Base-by-base conservation (phyloP, 805 yeast genomes). In the Metschnikowia cubensis region DNA sequence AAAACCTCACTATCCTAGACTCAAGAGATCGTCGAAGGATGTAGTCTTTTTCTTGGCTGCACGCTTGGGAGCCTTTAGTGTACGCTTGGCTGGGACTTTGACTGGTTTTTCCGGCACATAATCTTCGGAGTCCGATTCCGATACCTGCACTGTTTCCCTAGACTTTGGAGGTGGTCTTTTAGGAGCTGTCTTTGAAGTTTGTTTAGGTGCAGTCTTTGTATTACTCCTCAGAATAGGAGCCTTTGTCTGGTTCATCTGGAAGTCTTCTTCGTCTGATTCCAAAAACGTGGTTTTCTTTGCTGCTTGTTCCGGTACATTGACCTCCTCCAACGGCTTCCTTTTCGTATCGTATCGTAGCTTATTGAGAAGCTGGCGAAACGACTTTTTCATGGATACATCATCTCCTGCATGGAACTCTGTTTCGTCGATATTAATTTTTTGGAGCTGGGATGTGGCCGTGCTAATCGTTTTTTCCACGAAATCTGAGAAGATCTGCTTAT, bases 401-500 rank as follows among this genome's bases (percentile, higher is more conserved):
- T 66, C 71, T 3, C 62, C 65, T 29, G 59, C 61, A 47, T 66
- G 64, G 61, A 53, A 59, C 15, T 64, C 68, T 21, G 73, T 76
- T 3, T 72, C 68, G 44, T 76, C 71, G 15, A 66, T 69, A 56
- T 79, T 69, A 66, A 71, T 66, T 3, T 74, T 62, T 45, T 75
- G 61, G 38, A 85, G 62, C 52, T 80, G 60, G 14, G 76, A 70
- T 15, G 82, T 71, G 55, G 83, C 86, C 32, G 71, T 75, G 8
- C 67, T 69, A 41, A 84, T 68, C 57, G 85, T 89, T 22, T 67
- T 63, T 40, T 79, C 79, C 21, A 87, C 77, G 57, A 80, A 85
- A n/a, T 75, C 79, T 38, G 79, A 81, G 45, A 92, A 69, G 0
- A 91, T 82, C 34, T 73, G 70, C 60, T 85, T 87, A 63, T 91